Percentiles rank a stretch among this genome's conserved stretches.
phyloP scores from a whole-genome alignment of 2,329 filamentous ascomycete species.

The Colletotrichum sp. region DNA sequence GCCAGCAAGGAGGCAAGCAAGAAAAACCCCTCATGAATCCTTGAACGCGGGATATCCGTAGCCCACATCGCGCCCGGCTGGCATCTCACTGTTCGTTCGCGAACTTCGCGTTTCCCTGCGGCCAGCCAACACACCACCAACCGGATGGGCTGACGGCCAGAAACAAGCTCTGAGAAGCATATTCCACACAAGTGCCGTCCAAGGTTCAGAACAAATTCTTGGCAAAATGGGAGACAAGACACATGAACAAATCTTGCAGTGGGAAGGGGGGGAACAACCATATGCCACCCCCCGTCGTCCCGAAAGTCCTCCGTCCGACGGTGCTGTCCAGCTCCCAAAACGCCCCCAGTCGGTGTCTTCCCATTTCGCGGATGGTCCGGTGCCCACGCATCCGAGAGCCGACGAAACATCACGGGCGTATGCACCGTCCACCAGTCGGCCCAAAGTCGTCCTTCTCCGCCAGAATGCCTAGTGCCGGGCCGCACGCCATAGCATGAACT shows the following conservation, averaged over 20 bases:
- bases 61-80: not conserved
- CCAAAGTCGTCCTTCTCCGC: not conserved
- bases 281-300: not conserved
- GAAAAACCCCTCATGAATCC: not conserved
- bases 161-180: not conserved
- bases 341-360: not conserved
- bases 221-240: not conserved
- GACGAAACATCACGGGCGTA: conserved; percentile 13
- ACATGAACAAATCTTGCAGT: not conserved
- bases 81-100: not conserved
- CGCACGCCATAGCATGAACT: not conserved
- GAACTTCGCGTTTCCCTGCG: not conserved
- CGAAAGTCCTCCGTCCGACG: not conserved
- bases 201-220: not conserved
- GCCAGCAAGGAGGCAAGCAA: not conserved
- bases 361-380: not conserved
- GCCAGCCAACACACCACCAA: not conserved
- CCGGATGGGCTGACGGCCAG: not conserved
- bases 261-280: not conserved
- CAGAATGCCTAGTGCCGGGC: not conserved
- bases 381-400: conserved; percentile 12
- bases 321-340: not conserved
- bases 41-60: not conserved
- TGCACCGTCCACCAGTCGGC: conserved; percentile 10
- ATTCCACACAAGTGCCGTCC: not conserved